phyloP scores from a whole-genome alignment of 1,284 basidiomycete species.

The Mycosarcoma maydis region DNA sequence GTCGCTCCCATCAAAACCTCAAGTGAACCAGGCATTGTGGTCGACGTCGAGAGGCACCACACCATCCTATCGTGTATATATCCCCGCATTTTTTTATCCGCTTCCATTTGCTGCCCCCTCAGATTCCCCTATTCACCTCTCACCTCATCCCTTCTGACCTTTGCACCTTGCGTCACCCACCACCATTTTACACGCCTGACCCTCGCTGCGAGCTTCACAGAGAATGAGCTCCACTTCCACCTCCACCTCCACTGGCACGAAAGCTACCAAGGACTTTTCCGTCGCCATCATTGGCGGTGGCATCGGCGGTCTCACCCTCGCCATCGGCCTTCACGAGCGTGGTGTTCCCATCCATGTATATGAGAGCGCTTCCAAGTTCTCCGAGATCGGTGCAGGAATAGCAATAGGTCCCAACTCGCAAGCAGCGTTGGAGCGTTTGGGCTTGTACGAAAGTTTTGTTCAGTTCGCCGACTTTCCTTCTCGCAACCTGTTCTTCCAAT shows the following conservation, averaged over 20 bases:
- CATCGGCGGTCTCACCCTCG: constrained; percentile 48
- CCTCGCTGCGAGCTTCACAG: too few species aligned
- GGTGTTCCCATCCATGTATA: constrained; percentile 39
- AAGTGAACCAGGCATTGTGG: too few species aligned
- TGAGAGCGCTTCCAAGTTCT: constrained; percentile 38
- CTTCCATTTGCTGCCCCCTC: not conserved
- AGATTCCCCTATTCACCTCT: too few species aligned
- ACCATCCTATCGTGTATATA: too few species aligned
- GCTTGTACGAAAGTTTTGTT: constrained; percentile 36
- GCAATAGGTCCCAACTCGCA: constrained; percentile 26
- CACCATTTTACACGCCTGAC: not conserved
- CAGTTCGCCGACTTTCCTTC: constrained; percentile 33
- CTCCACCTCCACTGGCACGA: too few species aligned
- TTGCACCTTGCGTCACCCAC: not conserved
- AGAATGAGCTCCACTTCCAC: not conserved
- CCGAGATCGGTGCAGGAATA: constrained; percentile 49
- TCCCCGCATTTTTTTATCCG: not conserved
- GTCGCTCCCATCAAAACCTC: too few species aligned
- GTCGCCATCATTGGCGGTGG: constrained; percentile 50
- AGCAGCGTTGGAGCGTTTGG: constrained; percentile 31
- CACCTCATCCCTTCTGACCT: not conserved
- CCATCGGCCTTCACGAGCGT: constrained; percentile 30
- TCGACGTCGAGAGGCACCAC: too few species aligned
- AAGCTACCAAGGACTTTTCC: constrained; percentile 29
- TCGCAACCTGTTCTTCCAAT: constrained; percentile 52